Base-by-base conservation (phyloP, 805 yeast genomes). In the Metschnikowia lachancei region DNA sequence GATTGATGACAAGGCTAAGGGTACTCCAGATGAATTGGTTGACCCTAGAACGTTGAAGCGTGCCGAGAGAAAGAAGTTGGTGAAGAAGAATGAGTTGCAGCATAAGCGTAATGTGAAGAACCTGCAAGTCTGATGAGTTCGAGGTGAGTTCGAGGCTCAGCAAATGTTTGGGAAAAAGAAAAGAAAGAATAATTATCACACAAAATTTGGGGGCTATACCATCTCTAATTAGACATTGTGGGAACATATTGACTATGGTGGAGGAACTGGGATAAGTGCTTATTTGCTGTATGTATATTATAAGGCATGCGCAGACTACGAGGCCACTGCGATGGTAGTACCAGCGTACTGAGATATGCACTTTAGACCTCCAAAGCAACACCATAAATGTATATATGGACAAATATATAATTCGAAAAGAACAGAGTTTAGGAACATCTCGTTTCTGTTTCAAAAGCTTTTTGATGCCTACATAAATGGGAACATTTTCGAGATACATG, bases 41-140 rank as follows among this genome's bases (percentile, higher is more conserved):
- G 97, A 91, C 65, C 98, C 98, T 56, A 82, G 98, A 72, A 75
- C 84, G 26, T 75, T 92, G 65, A 70, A 67, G 50, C 82, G 98
- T 70, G 80, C 78, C 44, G 96, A 89, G 61, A 84, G 97, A 70
- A 87, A 86, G 80, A 79, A 74, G 60, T 77, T 90, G 58, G 76
- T 92, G 41, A 89, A 88, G 78, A 87, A 85, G 80, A 90, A 90
- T 64, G 82, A 78, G 62, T 67, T 80, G 49, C 97, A 88, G 65
- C 95, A 89, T 55, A 88, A 87, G 73, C 81, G 87, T 63, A 91
- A 91, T 65, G 70, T 82, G 60, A 76, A 75, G 60, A 73, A 73
- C 49, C 59, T 44, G 49, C 31, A 42, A 13, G 42, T 45, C 14
- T 51, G 33, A 31, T 24, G 26, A 2, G 10, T 10, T 35, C 7